phyloP scores from a whole-genome alignment of 805 yeast genomes.

The Ogataea nitratoaversa region DNA sequence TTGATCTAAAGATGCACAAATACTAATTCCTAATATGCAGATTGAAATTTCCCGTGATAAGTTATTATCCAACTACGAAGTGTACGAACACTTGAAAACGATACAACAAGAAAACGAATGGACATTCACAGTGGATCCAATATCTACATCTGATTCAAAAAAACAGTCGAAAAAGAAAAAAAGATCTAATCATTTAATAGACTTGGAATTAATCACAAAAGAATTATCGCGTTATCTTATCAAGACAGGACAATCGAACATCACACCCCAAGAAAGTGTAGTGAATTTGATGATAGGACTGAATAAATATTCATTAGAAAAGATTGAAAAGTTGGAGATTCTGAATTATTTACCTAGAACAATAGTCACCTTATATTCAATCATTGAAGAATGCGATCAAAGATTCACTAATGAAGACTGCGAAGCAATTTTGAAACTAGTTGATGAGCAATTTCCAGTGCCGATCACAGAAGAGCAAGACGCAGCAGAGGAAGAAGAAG shows the following conservation, averaged over 20 bases:
- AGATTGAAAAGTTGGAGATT: conserved; percentile 80
- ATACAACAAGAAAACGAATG: conserved; percentile 45
- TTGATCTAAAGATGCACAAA: no score
- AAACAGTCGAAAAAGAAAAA: conserved; percentile 25
- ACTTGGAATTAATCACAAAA: conserved; percentile 46
- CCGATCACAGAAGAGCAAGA: conserved; percentile 27
- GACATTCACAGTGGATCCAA: conserved; percentile 34
- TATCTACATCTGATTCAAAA: conserved; percentile 5
- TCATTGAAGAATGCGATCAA: conserved; percentile 90
- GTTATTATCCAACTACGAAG: conserved; percentile 64
- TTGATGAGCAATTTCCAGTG: conserved; percentile 51
- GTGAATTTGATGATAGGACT: conserved; percentile 39
- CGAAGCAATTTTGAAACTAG: conserved; percentile 51
- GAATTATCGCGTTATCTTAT: conserved; percentile 42
- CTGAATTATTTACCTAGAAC: conserved; percentile 77
- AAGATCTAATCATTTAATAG: conserved; percentile 34
- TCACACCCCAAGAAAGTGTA: conserved; percentile 24
- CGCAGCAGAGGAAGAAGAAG: conserved; percentile 16
- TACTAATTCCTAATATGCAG: conserved; percentile 23
- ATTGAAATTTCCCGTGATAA: conserved; percentile 49
- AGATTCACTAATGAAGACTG: conserved; percentile 70
- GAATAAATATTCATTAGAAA: conserved; percentile 56
- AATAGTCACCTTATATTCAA: conserved; percentile 70
- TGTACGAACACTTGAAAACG: conserved; percentile 47
- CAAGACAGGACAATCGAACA: conserved; percentile 33